Base-by-base conservation (phyloP, 495 filamentous ascomycete species). In the Neurospora sp. region DNA sequence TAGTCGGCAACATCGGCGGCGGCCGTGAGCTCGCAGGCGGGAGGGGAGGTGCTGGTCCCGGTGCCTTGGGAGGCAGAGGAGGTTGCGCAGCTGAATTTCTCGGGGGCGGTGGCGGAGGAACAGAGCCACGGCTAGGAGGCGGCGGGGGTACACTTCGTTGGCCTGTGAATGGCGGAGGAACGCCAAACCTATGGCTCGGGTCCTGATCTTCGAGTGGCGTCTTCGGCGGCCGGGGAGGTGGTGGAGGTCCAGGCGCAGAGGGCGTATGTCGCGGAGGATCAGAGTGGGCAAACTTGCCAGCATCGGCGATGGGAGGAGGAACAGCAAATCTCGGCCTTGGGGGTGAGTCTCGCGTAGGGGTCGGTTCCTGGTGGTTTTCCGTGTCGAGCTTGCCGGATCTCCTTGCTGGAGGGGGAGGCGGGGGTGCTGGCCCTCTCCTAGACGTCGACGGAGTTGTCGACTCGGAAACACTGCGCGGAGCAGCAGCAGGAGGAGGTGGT, bases 191-290 rank as follows among this genome's bases (percentile, higher is more conserved):
- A 38, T 85, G 83, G 45, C 78, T 59, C 24, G 85, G 80, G 19
- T 87, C 81, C 79, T 76, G 78, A 39, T 79, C 92, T 39, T 95
- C 92, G 77, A 94, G 84, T 4, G 93, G 92, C 4, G 89, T 92
- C 82, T 98, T 98, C 2, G 94, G 92, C 43, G 94, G 94, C 76
- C 93, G 86, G 9, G 94, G 94, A 24, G 94, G 94, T 40, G 94
- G 93, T 5, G 93, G 92, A 21, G 94, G 93, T 3, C 90, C 93
- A 28, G 91, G 85, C 48, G 87, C 88, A 24, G 91, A 85, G 70
- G 89, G 82, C 13, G 91, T 91, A 36, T 83, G 73, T 48, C 91
- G 89, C 72, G 90, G 85, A 45, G 86, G 84, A 39, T 88, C 88
- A 21, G 83, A 81, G 40, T 86, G 86, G 24, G 85, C 82, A 77